phyloP scores from a whole-genome alignment of 768 basidiomycete species.

The Lactarius sanguifluus region DNA sequence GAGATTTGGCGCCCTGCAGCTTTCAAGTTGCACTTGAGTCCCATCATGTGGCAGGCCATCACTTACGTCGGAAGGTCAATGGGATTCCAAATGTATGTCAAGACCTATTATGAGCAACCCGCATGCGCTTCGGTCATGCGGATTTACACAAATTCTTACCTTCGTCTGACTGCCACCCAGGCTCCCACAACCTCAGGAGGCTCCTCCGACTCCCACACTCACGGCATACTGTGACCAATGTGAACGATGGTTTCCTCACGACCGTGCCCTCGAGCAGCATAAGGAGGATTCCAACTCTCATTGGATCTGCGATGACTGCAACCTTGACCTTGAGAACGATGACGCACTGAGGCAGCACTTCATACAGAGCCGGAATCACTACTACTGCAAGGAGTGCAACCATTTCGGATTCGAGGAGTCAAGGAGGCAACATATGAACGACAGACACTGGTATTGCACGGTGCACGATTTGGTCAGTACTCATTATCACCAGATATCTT shows the following conservation, averaged over 20 bases:
- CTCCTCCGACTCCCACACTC: not conserved
- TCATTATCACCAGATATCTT: constrained; percentile 10
- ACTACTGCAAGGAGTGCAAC: constrained; percentile 8
- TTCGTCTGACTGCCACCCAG: not conserved
- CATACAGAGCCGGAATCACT: not conserved
- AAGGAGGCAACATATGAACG: constrained; percentile 3
- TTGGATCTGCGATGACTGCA: constrained; percentile 47
- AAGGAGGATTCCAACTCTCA: constrained; percentile 38
- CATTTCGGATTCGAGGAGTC: not conserved
- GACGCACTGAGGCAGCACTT: not conserved
- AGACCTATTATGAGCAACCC: not conserved
- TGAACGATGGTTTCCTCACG: constrained; percentile 24
- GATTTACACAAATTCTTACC: not conserved
- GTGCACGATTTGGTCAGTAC: constrained; percentile 6
- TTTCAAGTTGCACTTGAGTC: too few relatives aligned
- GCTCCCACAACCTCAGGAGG: not conserved
- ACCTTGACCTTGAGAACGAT: constrained; percentile 42
- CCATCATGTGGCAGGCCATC: too few relatives aligned
- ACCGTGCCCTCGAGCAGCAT: constrained; percentile 34
- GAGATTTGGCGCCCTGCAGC: too few relatives aligned
- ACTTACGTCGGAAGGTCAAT: too few relatives aligned
- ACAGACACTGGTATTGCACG: constrained; percentile 8
- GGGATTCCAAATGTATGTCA: not conserved
- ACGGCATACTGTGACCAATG: constrained; percentile 19
- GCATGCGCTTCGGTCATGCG: too few relatives aligned